Percentiles rank a stretch among this genome's conserved stretches.
phyloP scores from a whole-genome alignment of 768 basidiomycete species.

The Kondoa subrosea region DNA sequence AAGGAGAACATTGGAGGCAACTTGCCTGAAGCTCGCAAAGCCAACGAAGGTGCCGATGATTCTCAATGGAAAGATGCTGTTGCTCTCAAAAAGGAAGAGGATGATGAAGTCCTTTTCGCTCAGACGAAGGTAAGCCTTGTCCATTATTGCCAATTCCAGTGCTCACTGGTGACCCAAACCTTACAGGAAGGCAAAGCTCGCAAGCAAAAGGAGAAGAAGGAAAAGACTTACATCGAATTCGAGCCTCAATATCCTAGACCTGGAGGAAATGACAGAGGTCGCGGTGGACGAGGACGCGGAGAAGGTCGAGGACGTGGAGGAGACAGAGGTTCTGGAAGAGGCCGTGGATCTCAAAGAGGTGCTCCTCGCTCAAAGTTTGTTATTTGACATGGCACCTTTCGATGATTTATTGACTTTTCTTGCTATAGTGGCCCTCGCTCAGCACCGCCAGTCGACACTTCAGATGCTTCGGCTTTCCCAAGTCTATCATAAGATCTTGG shows the following conservation, averaged over 20 bases:
- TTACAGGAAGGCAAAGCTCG: constrained; percentile 46
- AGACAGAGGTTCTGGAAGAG: constrained; percentile 26
- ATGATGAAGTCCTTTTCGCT: constrained; percentile 56
- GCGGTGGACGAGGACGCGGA: constrained; percentile 42
- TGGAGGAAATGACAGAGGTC: constrained; percentile 40
- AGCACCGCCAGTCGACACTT: constrained; percentile 21
- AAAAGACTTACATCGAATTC: constrained; percentile 82
- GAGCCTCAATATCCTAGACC: constrained; percentile 77
- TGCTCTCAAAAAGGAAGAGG: constrained; percentile 47
- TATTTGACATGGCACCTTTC: no score
- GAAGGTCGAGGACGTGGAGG: constrained; percentile 36
- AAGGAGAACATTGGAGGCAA: constrained; percentile 42
- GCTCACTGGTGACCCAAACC: constrained; percentile 11
- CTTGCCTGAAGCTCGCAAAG: constrained; percentile 64
- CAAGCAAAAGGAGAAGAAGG: constrained; percentile 63
- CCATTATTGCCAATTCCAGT: neutral
- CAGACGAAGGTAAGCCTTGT: constrained; percentile 58
- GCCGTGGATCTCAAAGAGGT: constrained; percentile 39
- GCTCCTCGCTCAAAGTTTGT: constrained; percentile 14
- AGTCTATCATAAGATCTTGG: constrained; percentile 28
- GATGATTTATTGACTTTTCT: no score
- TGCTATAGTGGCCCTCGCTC: neutral
- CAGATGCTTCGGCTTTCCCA: constrained; percentile 28
- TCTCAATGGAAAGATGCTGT: constrained; percentile 23
- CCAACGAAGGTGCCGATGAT: constrained; percentile 62